Conservation (phyloP, 495 filamentous ascomycete species). For the Penicillium diatomitis region DNA sequence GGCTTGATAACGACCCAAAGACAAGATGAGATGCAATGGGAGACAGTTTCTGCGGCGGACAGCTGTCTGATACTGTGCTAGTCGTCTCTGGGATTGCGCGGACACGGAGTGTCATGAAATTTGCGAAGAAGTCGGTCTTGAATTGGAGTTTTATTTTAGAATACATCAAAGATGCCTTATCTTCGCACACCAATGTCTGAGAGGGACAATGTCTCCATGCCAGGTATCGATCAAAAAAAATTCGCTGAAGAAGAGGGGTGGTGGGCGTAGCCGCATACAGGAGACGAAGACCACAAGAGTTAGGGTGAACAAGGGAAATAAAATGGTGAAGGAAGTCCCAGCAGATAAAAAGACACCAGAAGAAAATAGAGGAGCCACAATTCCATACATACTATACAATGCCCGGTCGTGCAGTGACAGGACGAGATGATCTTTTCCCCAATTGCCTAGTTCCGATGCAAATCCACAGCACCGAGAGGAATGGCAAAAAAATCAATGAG, state of each 20-base stretch:
- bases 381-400: slow-evolving; percentile 37
- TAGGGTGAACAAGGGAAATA: slow-evolving; percentile 9
- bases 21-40: neutral
- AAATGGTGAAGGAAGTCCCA: slow-evolving; percentile 8
- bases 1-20: slow-evolving; percentile 19
- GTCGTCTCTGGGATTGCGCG: no score
- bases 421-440: slow-evolving; percentile 15
- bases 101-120: no score
- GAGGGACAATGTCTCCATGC: slow-evolving; percentile 2
- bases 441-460: slow-evolving; percentile 19
- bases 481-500: slow-evolving; percentile 15
- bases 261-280: slow-evolving; percentile 8
- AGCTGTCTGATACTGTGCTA: no score
- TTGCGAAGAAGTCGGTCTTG: neutral
- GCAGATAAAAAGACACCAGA: slow-evolving; percentile 24
- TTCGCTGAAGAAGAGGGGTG: slow-evolving; percentile 7
- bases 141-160: slow-evolving; percentile 17
- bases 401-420: slow-evolving; percentile 27
- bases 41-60: no score
- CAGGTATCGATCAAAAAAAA: slow-evolving; percentile 8
- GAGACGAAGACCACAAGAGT: slow-evolving; percentile 7
- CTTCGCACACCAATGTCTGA: slow-evolving; percentile 16
- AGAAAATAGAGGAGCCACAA: slow-evolving; percentile 26
- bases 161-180: slow-evolving; percentile 16
- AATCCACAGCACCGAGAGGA: slow-evolving; percentile 20